A percentile compares a stretch with the other conserved stretches of the same genome.
Conservation (phyloP, 352 stramenopile species). For the Pythium pyrilobum region DNA sequence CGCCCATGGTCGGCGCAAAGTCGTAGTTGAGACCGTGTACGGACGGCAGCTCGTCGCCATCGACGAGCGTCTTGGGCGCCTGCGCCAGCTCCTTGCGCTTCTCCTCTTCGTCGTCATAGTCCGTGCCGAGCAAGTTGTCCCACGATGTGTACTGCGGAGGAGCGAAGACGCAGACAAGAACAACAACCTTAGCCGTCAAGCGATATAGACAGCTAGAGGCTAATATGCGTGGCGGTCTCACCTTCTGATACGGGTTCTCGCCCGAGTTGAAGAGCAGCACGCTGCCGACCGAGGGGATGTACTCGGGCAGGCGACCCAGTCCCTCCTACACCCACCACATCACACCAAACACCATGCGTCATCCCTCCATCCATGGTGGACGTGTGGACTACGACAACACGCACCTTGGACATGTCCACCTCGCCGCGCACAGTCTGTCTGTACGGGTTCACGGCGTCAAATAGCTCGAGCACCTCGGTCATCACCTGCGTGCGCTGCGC, state of each 20-base stretch:
- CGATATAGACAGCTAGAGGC: background rate
- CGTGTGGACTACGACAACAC: background rate
- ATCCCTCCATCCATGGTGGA: background rate
- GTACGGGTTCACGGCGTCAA: constrained; percentile 81
- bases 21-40: constrained; percentile 76
- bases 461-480: constrained; percentile 77
- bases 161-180: background rate
- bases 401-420: constrained; percentile 74
- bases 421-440: constrained; percentile 65
- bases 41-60: constrained; percentile 70
- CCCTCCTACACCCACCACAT: constrained; percentile 36
- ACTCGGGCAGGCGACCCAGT: constrained; percentile 69
- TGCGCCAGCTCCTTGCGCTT: constrained; percentile 77
- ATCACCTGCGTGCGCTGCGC: constrained; percentile 73
- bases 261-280: constrained; percentile 86
- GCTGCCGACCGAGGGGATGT: constrained; percentile 76
- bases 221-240: too few species aligned
- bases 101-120: constrained; percentile 86
- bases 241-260: constrained; percentile 87
- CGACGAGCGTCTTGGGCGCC: constrained; percentile 71
- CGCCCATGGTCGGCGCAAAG: constrained; percentile 63
- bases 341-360: background rate
- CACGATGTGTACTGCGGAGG: constrained; percentile 78
- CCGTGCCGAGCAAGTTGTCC: constrained; percentile 81
- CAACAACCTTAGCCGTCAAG: background rate